Conservation (phyloP, 352 stramenopile genomes). For the Pythium volutum region DNA sequence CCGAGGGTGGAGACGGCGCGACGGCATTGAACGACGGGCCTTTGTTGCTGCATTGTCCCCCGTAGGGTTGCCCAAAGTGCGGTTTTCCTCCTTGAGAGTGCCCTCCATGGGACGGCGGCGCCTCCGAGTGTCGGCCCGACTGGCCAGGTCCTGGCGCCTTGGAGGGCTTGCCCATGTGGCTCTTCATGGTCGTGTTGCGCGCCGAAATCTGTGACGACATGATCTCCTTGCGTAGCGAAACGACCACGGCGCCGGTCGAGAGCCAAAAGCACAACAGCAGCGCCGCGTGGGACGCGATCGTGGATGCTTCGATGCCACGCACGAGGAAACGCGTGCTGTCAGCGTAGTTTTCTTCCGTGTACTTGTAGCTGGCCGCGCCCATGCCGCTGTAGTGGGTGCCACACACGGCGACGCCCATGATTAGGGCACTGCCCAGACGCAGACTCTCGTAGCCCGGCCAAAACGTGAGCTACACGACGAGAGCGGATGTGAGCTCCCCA, state of each 20-base stretch:
- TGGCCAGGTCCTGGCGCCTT: background rate
- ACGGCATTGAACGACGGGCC: constrained; percentile 12
- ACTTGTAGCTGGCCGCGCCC: constrained; percentile 47
- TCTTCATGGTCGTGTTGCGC: constrained; percentile 12
- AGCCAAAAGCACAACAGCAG: constrained; percentile 62
- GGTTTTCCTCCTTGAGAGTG: no score
- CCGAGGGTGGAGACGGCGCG: background rate
- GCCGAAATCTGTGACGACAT: background rate
- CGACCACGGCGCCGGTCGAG: constrained; percentile 27
- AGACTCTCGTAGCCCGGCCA: constrained; percentile 54
- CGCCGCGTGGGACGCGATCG: constrained; percentile 49
- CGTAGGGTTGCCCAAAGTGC: no score
- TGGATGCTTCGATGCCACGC: constrained; percentile 30
- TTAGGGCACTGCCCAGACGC: constrained; percentile 52
- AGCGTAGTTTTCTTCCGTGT: constrained; percentile 37
- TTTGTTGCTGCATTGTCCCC: background rate
- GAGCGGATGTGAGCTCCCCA: no score
- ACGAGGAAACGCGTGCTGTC: constrained; percentile 31
- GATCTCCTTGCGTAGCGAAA: constrained; percentile 24
- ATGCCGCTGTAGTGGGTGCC: constrained; percentile 71
- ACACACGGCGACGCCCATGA: constrained; percentile 72
- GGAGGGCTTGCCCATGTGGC: constrained; percentile 10
- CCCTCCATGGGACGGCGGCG: background rate
- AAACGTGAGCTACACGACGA: constrained; percentile 44
- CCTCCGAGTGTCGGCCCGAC: constrained; percentile 10